phyloP scores from a whole-genome alignment of 352 stramenopile genomes.

The Pseudoperonospora humuli region DNA sequence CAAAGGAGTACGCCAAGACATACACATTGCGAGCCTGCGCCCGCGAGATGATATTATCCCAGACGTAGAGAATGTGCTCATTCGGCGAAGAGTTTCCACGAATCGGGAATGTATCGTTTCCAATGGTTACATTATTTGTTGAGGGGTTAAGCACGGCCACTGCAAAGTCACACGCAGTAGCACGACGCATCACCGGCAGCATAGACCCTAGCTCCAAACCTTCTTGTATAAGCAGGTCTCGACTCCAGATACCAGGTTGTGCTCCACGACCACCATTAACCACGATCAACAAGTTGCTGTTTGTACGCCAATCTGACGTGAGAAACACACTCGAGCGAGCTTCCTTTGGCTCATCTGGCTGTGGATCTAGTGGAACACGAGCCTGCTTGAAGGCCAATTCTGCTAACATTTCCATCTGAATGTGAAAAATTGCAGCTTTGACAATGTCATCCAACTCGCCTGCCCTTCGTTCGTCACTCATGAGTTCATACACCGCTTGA shows the following conservation, averaged over 20 bases:
- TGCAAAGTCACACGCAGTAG: slow-evolving; percentile 34
- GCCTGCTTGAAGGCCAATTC: slow-evolving; percentile 71
- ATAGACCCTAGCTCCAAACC: slow-evolving; percentile 69
- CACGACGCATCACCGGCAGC: slow-evolving; percentile 54
- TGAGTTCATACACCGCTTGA: slow-evolving; percentile 66
- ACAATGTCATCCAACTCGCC: slow-evolving; percentile 72
- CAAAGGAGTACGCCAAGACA: slow-evolving; percentile 63
- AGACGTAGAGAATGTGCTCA: slow-evolving; percentile 68
- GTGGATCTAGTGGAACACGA: slow-evolving; percentile 49
- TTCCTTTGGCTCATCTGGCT: slow-evolving; percentile 56
- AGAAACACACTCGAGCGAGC: slow-evolving; percentile 63
- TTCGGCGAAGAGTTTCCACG: slow-evolving; percentile 50
- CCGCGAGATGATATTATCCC: slow-evolving; percentile 64
- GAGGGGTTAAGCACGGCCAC: slow-evolving; percentile 67
- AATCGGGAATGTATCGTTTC: slow-evolving; percentile 47
- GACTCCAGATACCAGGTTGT: slow-evolving; percentile 74
- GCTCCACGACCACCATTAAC: slow-evolving; percentile 61
- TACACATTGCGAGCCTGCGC: slow-evolving; percentile 51
- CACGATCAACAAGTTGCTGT: slow-evolving; percentile 54
- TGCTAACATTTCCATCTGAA: slow-evolving; percentile 79
- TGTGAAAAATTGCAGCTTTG: slow-evolving; percentile 77
- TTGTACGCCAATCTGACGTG: slow-evolving; percentile 56
- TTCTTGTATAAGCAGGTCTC: slow-evolving; percentile 68
- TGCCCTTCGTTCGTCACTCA: slow-evolving; percentile 60
- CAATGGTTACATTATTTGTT: slow-evolving; percentile 63